Evolutionary conservation across 2,329 filamentous ascomycete genomes (phyloP), one percentile per base, ranked within the genome.

Genomic region (Botrytis fragariae): DNA sequence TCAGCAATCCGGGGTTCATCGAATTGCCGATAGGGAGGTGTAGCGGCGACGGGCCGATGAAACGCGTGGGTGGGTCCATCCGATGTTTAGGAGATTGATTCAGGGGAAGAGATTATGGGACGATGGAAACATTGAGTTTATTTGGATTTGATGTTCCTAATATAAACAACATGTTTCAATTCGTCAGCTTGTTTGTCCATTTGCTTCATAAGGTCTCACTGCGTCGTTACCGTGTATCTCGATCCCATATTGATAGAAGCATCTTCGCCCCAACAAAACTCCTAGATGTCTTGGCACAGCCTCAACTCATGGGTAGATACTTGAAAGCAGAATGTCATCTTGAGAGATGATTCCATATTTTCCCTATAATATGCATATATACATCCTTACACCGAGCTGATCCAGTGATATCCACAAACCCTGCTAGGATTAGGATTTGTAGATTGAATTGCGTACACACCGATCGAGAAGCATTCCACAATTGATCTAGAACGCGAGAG

Each of bases 1-100:
- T 71, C 57, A 39, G 29, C 42, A 16, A 71, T 71, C 69, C 39
- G 59, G 69, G 69, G 69, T 51, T 51, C 6, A 32, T 22, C 18
- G 32, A 51, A 5, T 35, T n/a, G 39, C 68, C 25, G 35, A 12
- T 61, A 35, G 68, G 37, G 35, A 44, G 48, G 35, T 29, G 18
- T 22, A 22, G 12, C 22, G 42, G 39, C 39, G 18, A 20, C 25
- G 48, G 48, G 20, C 3, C 14, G n/a, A 39, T 45, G 29, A 45
- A 35, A 54, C 35, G 45, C 37, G 32, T 39, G 12, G 10, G 68
- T 62, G 68, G 68, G 29, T 61, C 59, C 29, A 29, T 62, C 39
- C 20, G 57, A 35, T 45, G 7, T 68, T 54, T 22, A 25, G 12
- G 25, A 37, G 20, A 67, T n/a, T 10, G 5, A 39, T 29, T 51